Base-by-base conservation (phyloP, 257 asterid genomes). In the Solanum sejunctum region DNA sequence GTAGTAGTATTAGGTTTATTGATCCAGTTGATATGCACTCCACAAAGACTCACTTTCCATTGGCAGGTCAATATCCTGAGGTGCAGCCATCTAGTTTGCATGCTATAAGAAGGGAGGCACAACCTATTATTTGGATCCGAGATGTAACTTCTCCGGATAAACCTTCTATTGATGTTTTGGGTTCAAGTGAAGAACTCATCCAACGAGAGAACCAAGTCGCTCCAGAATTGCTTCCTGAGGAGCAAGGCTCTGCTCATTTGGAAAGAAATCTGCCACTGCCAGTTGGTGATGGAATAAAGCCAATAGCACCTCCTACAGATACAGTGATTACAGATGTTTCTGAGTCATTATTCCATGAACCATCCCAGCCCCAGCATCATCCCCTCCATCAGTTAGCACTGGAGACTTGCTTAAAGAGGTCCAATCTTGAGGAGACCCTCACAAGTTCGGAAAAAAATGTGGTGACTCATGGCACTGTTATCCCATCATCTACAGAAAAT, bases 111-210 rank as follows among this genome's bases (percentile, higher is more conserved):
- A 88, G 60, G 45, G 63, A 70, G 73, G 72, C 71, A 23, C 78
- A 70, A 80, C 80, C 85, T 83, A 45, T 61, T 67, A 85, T 75
- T 55, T 86, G 87, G 54, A 61, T 82, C 85, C 71, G 88, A 72
- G 80, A 54, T 54, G 81, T 20, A 49, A 84, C 80, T 85, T 82
- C 87, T 43, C 77, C 71, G 75, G 84, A 89, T 66, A 81, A 86
- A 7, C 63, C 88, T 55, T 67, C 90, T 71, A n/a, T 83, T 54
- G 70, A 72, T 85, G 83, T 82, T 82, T 75, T 45, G 77, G 80
- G 47, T 39, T 84, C 86, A 56, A 80, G 80, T 78, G 91, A 88
- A 87, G 91, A 85, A 83, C 52, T 41, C 73, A 80, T 82, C 41
- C 84, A 84, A 52, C 80, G 86, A 77, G 84, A 58, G 41, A 45